Conservation (phyloP, 192 early-diverging fungal species). For the Podila epicladia region DNA sequence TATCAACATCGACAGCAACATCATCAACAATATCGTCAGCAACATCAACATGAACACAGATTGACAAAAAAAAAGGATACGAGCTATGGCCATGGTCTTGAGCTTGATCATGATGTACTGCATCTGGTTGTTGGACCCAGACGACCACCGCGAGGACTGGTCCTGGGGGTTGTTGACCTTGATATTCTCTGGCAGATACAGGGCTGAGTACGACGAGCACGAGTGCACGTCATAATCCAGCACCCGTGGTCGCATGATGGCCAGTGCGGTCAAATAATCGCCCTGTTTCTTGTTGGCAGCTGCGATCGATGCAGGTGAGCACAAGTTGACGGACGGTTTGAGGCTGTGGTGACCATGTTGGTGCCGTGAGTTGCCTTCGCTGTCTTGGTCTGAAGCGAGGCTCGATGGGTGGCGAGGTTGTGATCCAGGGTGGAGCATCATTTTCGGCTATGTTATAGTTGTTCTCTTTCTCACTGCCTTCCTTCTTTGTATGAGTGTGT, state of each 20-base stretch:
- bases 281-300: conserved; percentile 26
- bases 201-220: conserved; percentile 86
- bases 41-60: too few species aligned
- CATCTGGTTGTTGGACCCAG: conserved; percentile 84
- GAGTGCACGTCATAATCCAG: conserved; percentile 70
- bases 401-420: neutral
- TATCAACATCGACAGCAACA: too few species aligned
- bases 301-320: neutral
- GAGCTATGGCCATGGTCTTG: conserved; percentile 84
- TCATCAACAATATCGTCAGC: too few species aligned
- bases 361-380: neutral
- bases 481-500: too few species aligned
- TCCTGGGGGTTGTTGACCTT: conserved; percentile 84
- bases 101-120: conserved; percentile 94
- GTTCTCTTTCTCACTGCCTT: neutral
- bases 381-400: neutral
- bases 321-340: neutral
- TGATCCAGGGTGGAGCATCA: conserved; percentile 51
- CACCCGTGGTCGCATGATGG: conserved; percentile 47
- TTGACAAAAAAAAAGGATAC: conserved; percentile 58
- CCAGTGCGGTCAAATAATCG: conserved; percentile 42
- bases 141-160: conserved; percentile 93
- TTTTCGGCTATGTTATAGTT: neutral
- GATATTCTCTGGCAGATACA: conserved; percentile 89
- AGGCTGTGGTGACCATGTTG: neutral